A percentile compares a stretch with the other conserved stretches of the same genome.
phyloP scores from a whole-genome alignment of 106 monocot species.

The Dioscorea dumetorum region DNA sequence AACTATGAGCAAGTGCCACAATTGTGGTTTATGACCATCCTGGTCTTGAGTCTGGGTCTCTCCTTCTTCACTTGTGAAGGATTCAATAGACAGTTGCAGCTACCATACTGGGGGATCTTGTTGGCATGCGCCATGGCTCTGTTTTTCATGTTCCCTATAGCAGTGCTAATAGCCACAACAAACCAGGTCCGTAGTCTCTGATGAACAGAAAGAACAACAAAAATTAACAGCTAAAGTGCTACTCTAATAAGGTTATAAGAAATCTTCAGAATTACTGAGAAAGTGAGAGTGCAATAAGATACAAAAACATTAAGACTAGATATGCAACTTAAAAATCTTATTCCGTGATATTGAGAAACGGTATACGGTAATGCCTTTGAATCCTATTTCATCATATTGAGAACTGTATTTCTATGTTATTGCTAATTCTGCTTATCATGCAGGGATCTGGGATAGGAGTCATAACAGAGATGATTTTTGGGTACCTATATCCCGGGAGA shows the following conservation, averaged over 20 bases:
- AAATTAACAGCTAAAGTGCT: no score
- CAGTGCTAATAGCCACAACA: slow-evolving; percentile 1
- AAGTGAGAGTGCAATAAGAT: no score
- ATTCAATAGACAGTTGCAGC: slow-evolving; percentile 3
- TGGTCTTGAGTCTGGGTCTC: not conserved
- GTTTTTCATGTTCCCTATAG: slow-evolving; percentile 2
- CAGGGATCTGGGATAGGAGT: slow-evolving; percentile 1
- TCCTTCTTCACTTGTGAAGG: slow-evolving; percentile 5
- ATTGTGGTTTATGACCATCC: not conserved
- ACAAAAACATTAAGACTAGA: no score
- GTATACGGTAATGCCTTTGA: no score
- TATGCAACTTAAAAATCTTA: no score
- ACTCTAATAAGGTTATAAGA: no score
- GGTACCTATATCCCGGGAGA: slow-evolving; percentile 1
- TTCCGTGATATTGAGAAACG: no score
- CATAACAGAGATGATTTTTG: slow-evolving; percentile 1
- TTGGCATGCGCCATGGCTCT: not conserved
- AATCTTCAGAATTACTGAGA: no score
- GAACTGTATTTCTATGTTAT: no score
- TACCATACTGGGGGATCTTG: slow-evolving; percentile 2
- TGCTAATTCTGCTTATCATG: not conserved
- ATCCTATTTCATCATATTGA: no score
- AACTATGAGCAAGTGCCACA: no score
- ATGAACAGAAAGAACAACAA: no score
- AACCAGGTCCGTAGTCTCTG: not conserved